Percentiles rank a stretch among this genome's conserved stretches.
These are phyloP conservation scores for Eleusine coracana DNA, from an alignment of 176 grass and related monocot species.

Conservation along the genomic window DNA sequence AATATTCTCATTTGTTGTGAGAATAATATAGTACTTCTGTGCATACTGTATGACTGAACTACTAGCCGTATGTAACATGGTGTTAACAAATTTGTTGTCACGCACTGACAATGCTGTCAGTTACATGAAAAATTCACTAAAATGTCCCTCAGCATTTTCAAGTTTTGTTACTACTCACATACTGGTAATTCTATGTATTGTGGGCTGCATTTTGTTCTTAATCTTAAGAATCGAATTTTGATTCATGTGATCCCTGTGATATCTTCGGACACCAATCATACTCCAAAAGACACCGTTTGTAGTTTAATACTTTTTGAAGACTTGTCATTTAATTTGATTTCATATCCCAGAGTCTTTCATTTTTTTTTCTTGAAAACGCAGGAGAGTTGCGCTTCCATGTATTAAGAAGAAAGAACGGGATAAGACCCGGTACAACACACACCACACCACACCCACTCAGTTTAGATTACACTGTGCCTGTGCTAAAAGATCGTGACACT, in stretches of 20 bases:
- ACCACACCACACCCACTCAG: too few species aligned
- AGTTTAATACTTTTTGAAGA: not conserved
- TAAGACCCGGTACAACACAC: too few species aligned
- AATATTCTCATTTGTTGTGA: conserved; percentile 33
- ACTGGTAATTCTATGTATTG: conserved; percentile 7
- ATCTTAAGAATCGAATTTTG: not conserved
- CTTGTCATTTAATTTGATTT: conserved; percentile 12
- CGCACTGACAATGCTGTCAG: not conserved
- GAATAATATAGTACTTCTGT: conserved; percentile 7
- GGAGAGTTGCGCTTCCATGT: too few species aligned
- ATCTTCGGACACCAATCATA: not conserved
- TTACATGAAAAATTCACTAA: conserved; percentile 10
- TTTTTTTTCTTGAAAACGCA: too few species aligned
- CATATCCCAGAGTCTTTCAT: not conserved
- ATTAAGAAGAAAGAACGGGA: too few species aligned
- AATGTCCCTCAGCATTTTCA: conserved; percentile 21
- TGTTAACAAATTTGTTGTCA: not conserved
- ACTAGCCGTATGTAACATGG: not conserved
- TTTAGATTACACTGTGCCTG: too few species aligned
- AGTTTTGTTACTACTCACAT: not conserved
- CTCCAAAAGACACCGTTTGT: not conserved
- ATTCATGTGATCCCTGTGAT: conserved; percentile 21
- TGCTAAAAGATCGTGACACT: too few species aligned
- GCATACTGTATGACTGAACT: conserved; percentile 26
- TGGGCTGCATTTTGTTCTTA: conserved; percentile 19